Evolutionary conservation across 192 early-diverging fungal genomes (phyloP), one percentile per base, ranked within the genome.

Genomic region (Umbelopsis ramanniana): DNA sequence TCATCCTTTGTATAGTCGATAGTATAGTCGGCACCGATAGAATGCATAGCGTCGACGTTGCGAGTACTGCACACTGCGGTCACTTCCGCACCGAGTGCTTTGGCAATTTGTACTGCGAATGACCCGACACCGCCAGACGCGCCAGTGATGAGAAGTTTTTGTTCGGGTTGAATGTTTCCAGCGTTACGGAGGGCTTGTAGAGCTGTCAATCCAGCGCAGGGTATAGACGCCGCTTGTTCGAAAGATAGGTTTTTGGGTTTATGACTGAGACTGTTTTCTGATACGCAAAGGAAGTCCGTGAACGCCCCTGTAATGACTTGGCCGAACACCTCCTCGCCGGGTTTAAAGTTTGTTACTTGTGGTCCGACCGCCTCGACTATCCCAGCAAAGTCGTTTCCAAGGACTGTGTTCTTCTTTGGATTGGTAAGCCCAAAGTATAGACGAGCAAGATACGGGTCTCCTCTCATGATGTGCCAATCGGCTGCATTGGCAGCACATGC

Each of bases 121-220:
- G 77, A 77, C 10, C 86, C 86, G 40, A 76, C 53, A 43, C 85
- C 86, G 10, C 85, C 84, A 46, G 83, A 85, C 0, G 85, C 86
- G 2, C 86, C 86, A 22, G 78, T 80, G 4, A 86, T 55, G 7
- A 86, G 52, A 14, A 86, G 72, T 26, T 80, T 82, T 43, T 52
- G 9, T 43, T 29, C 9, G 21, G 29, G 55, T 35, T 26, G 23
- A 60, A 60, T 66, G 38, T 29, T 17, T 17, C 48, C 48, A 50
- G 37, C 17, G n/a, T 23, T 46, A 7, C 68, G 38, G 0, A 77
- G 14, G 8, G 37, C 75, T 70, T 78, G 52, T 33, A 73, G 57
- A n/a, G 72, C 76, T 19, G 72, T 70, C 4, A 78, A 12, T 10
- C 37, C 55, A 5, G 68, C 76, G 21, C 26, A 66, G 35, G 57